phyloP scores from a whole-genome alignment of 208 protist species.

The Angomonas deanei region DNA sequence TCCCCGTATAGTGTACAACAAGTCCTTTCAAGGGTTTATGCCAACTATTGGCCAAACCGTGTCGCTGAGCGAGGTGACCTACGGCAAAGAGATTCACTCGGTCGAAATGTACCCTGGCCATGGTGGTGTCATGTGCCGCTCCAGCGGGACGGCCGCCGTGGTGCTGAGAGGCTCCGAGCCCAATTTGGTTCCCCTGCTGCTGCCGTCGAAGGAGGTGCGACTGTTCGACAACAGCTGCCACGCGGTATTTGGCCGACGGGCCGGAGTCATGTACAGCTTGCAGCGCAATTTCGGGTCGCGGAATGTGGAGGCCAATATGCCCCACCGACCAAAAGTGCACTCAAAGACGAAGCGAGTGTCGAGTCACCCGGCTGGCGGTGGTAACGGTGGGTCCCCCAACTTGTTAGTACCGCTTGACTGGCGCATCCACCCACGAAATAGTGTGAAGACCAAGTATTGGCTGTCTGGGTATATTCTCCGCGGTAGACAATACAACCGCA shows the following conservation, averaged over 20 bases:
- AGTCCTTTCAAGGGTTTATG: constrained; percentile 76
- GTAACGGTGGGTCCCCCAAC: constrained; percentile 82
- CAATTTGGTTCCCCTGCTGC: constrained; percentile 81
- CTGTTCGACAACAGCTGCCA: constrained; percentile 84
- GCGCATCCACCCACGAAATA: constrained; percentile 83
- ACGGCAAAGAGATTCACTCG: constrained; percentile 89
- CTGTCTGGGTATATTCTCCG: constrained; percentile 89
- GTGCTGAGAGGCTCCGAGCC: constrained; percentile 83
- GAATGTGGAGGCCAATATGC: constrained; percentile 78
- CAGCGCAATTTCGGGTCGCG: constrained; percentile 72
- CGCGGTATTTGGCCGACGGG: constrained; percentile 83
- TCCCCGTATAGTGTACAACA: constrained; percentile 88
- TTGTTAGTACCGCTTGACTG: constrained; percentile 88
- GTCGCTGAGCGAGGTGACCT: constrained; percentile 80
- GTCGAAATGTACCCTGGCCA: constrained; percentile 90
- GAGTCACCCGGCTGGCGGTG: constrained; percentile 82
- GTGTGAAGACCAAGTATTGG: constrained; percentile 91
- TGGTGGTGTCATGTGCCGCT: constrained; percentile 75
- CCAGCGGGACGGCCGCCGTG: constrained; percentile 81
- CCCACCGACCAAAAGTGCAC: constrained; percentile 77
- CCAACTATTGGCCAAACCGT: constrained; percentile 89
- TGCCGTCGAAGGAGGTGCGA: constrained; percentile 90
- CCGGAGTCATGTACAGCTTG: constrained; percentile 87
- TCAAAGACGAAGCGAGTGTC: constrained; percentile 85
- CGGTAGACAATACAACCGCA: constrained; percentile 82